Conservation (phyloP, 139 green algal genomes). For the Chlamydomonas applanata region DNA sequence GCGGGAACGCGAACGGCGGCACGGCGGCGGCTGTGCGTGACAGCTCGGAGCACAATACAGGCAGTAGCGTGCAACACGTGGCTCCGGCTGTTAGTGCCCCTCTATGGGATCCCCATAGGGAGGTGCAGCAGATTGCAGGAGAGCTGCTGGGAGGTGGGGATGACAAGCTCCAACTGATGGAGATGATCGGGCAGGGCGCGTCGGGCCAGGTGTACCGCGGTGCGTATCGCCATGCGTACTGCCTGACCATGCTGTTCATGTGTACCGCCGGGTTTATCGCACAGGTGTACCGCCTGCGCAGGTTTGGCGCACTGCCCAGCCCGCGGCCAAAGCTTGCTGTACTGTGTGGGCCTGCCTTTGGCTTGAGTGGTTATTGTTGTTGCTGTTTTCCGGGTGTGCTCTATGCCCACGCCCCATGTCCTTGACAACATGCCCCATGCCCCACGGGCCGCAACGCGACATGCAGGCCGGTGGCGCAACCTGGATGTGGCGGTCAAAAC, state of each 20-base stretch:
- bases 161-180: neutral
- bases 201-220: slow-evolving; percentile 6
- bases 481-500: slow-evolving; percentile 8
- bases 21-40: neutral
- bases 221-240: no score
- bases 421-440: neutral
- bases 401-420: no score
- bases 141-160: neutral
- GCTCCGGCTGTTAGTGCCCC: neutral
- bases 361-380: no score
- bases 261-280: no score
- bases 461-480: slow-evolving; percentile 8
- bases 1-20: neutral
- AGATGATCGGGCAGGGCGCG: slow-evolving; percentile 8
- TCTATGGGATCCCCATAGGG: neutral
- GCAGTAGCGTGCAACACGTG: neutral
- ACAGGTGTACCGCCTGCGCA: no score
- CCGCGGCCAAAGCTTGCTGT: no score
- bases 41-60: neutral
- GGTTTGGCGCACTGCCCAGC: no score
- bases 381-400: no score
- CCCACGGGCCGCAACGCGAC: neutral
- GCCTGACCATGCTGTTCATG: no score
- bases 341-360: neutral
- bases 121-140: neutral